phyloP scores from a whole-genome alignment of 1,139 yeast species.

The Maudiozyma humilis region DNA sequence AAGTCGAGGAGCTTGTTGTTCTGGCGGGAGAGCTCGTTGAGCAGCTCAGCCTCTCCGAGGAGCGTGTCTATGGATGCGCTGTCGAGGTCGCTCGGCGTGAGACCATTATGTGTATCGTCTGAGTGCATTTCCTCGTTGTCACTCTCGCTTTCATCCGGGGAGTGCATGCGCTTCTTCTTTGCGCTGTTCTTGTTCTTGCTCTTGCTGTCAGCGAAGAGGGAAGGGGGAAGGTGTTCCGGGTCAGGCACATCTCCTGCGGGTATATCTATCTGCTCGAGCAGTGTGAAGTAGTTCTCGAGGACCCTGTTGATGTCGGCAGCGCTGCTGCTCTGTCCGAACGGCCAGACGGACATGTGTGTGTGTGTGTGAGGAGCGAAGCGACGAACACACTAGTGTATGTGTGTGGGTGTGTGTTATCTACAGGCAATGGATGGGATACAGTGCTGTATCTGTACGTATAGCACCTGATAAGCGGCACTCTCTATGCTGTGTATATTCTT shows the following conservation, averaged over 20 bases:
- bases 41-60: conserved; percentile 51
- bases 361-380: too few species aligned
- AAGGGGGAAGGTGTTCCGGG: conserved; percentile 5
- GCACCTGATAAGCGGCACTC: too few species aligned
- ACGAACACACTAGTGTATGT: too few species aligned
- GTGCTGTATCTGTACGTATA: too few species aligned
- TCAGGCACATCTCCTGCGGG: background rate
- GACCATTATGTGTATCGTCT: background rate
- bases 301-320: conserved; percentile 32
- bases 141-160: background rate
- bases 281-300: conserved; percentile 32
- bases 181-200: conserved; percentile 7
- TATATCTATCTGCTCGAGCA: conserved; percentile 16
- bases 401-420: too few species aligned
- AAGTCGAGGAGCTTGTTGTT: conserved; percentile 45
- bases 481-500: too few species aligned
- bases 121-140: background rate
- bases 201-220: conserved; percentile 10
- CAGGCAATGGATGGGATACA: too few species aligned
- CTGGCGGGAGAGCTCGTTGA: conserved; percentile 44
- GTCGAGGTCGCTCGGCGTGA: conserved; percentile 41
- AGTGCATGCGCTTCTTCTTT: background rate
- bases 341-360: conserved; percentile 44
- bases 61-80: conserved; percentile 55
- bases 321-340: conserved; percentile 37